Evolutionary conservation across 2,329 filamentous ascomycete species (phyloP).

Genomic region (Westerdykella sp.): DNA sequence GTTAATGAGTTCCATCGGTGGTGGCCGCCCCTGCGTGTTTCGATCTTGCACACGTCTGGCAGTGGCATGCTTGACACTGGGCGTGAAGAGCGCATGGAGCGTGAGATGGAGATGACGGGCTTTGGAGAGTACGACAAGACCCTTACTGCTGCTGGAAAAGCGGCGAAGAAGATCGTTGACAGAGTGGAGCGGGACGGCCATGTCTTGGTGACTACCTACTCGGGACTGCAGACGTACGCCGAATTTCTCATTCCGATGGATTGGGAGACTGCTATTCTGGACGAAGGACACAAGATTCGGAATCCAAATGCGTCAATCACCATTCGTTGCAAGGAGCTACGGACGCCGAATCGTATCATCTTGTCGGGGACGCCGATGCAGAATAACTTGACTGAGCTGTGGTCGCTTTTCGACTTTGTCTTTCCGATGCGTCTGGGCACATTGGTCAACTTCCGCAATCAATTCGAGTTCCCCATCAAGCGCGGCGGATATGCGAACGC

Average conservation of each 20-base stretch:
- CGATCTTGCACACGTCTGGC: constrained; percentile 89
- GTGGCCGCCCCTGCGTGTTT: constrained; percentile 98
- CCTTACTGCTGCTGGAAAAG: constrained; percentile 54
- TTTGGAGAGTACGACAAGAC: constrained; percentile 42
- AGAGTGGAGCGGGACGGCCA: constrained; percentile 79
- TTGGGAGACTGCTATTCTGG: constrained; percentile 90
- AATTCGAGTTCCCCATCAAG: constrained; percentile 91
- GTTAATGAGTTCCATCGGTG: constrained; percentile 97
- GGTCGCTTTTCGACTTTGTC: constrained; percentile 97
- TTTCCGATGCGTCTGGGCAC: constrained; percentile 94
- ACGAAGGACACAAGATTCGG: constrained; percentile 96
- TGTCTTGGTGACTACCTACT: constrained; percentile 91
- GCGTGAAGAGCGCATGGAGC: constrained; percentile 56
- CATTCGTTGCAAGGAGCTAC: constrained; percentile 87
- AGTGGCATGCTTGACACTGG: constrained; percentile 88
- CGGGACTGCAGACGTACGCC: constrained; percentile 87
- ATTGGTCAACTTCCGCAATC: constrained; percentile 78
- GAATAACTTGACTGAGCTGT: constrained; percentile 90
- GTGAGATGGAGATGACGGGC: constrained; percentile 47
- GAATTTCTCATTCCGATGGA: constrained; percentile 73
- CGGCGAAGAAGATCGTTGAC: constrained; percentile 74
- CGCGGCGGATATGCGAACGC: constrained; percentile 94
- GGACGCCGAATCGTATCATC: constrained; percentile 84
- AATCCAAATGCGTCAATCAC: constrained; percentile 95
- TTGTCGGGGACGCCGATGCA: constrained; percentile 96